A percentile compares a stretch with the other conserved stretches of the same genome.
These are phyloP conservation scores for Hawksworthiomyces lignivorus DNA, from an alignment of 2,329 filamentous ascomycete species.

Conservation along the genomic window DNA sequence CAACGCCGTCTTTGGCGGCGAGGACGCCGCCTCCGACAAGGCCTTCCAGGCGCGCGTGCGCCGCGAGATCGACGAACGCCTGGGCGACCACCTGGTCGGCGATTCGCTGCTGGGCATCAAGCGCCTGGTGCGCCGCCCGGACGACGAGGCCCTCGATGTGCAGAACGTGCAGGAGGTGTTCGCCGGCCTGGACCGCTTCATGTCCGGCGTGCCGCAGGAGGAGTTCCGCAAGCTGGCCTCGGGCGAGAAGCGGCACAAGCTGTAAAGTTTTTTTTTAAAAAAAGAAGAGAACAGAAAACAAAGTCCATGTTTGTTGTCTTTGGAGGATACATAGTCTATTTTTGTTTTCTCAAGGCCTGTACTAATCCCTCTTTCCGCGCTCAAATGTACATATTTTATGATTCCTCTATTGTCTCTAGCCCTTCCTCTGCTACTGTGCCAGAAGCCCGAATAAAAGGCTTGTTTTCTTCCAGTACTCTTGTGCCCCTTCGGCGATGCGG, in stretches of 20 bases:
- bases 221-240: conserved; percentile 80
- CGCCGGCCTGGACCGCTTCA: conserved; percentile 72
- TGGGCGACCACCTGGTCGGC: conserved; percentile 73
- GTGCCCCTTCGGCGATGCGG: conserved; percentile 54
- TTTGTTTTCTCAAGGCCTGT: conserved; percentile 7
- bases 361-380: too few relatives aligned
- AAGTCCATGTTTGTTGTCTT: background rate
- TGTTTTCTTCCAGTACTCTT: conserved; percentile 78
- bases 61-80: conserved; percentile 68
- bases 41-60: conserved; percentile 67
- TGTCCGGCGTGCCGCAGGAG: conserved; percentile 72
- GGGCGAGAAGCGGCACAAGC: conserved; percentile 90
- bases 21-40: conserved; percentile 48
- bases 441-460: conserved; percentile 75
- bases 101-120: conserved; percentile 80
- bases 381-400: conserved; percentile 2
- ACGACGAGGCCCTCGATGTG: conserved; percentile 62
- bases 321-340: background rate
- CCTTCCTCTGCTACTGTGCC: conserved; percentile 26
- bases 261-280: conserved; percentile 50
- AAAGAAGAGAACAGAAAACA: background rate
- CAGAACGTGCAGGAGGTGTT: conserved; percentile 83
- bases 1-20: conserved; percentile 69
- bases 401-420: conserved; percentile 7
- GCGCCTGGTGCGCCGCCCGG: conserved; percentile 67